These are phyloP conservation scores for Lagenaria siceraria DNA, from an alignment of 306 rosid species.

Conservation along the genomic window DNA sequence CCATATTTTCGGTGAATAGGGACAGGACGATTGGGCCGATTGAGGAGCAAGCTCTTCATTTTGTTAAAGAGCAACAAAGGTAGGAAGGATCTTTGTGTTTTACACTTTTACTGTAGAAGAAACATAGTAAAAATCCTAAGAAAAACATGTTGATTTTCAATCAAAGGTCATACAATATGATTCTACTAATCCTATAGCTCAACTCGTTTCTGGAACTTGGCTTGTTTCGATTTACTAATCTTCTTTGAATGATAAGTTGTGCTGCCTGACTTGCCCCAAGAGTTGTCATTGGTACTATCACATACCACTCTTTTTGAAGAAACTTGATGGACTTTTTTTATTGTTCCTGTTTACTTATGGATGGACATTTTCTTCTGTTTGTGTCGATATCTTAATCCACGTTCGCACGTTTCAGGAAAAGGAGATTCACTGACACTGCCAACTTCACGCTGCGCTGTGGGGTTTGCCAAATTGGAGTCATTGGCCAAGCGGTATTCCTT, in stretches of 20 bases:
- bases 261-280: neutral
- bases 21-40: slow-evolving; percentile 46
- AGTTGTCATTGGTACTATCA: neutral
- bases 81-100: slow-evolving; percentile 14
- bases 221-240: neutral
- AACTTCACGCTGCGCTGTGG: slow-evolving; percentile 94
- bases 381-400: neutral
- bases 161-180: neutral
- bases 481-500: slow-evolving; percentile 69
- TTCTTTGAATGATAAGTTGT: neutral
- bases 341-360: neutral
- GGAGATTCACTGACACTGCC: slow-evolving; percentile 80
- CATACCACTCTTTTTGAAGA: neutral
- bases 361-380: neutral
- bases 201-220: neutral
- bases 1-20: slow-evolving; percentile 45
- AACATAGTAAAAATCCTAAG: neutral
- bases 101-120: neutral
- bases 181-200: neutral
- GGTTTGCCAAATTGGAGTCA: slow-evolving; percentile 90
- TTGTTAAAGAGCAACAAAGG: slow-evolving; percentile 80
- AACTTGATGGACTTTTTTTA: neutral
- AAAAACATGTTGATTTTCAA: neutral
- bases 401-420: slow-evolving; percentile 36
- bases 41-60: slow-evolving; percentile 54